Evolutionary conservation across 768 basidiomycete genomes (phyloP).

Genomic region (Macrolepiota dolichaula): DNA sequence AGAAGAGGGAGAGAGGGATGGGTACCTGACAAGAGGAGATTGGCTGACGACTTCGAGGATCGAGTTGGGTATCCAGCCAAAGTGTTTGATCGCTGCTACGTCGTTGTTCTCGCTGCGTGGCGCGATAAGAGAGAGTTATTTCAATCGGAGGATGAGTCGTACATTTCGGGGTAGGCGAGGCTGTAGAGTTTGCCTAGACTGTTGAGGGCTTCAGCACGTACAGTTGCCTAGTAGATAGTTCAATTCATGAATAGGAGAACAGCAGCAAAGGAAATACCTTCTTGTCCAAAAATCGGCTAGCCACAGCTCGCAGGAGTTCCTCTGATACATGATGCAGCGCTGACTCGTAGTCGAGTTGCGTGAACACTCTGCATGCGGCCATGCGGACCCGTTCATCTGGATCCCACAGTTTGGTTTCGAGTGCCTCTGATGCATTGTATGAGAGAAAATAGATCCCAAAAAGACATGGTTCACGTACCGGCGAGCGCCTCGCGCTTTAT

Average conservation of each 20-base stretch:
- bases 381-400: constrained; percentile 91
- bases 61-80: constrained; percentile 88
- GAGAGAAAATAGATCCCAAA: neutral
- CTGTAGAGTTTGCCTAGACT: constrained; percentile 76
- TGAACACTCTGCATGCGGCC: constrained; percentile 78
- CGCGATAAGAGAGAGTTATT: neutral
- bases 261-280: constrained; percentile 49
- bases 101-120: constrained; percentile 73
- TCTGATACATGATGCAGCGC: constrained; percentile 77
- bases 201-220: constrained; percentile 74
- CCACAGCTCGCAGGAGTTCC: constrained; percentile 57
- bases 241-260: neutral
- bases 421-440: constrained; percentile 37
- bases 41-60: constrained; percentile 57
- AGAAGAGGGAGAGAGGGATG: neutral
- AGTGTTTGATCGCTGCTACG: constrained; percentile 66
- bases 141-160: constrained; percentile 25
- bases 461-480: constrained; percentile 41
- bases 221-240: constrained; percentile 39
- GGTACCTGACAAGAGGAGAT: constrained; percentile 58
- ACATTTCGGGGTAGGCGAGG: constrained; percentile 90
- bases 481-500: constrained; percentile 72
- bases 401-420: constrained; percentile 70
- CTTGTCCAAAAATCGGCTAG: constrained; percentile 77
- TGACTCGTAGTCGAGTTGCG: constrained; percentile 87